Evolutionary conservation across 768 basidiomycete genomes (phyloP), one percentile per base, ranked within the genome.

Genomic region (Gautieria morchelliformis): DNA sequence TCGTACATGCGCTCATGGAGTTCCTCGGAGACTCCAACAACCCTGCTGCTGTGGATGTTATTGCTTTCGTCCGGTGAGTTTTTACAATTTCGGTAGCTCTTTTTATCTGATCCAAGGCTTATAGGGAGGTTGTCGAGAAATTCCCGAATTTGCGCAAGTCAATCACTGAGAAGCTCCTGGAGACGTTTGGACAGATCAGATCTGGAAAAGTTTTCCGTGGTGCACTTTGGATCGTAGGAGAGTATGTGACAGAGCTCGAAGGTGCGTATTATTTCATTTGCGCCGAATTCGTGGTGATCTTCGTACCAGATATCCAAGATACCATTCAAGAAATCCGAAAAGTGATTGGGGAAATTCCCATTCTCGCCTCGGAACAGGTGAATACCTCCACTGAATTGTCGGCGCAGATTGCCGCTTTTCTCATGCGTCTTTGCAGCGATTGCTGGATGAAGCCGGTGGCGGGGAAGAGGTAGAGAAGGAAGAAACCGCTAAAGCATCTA

Each of bases 181-280:
- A 80, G 32, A 88, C 90, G 0, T 83, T 97, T 49, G 65, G 78
- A 56, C 90, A 91, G 60, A 91, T 97, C 73, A 93, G 93, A 70
- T 93, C 90, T 1, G 93, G 93, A 56, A 98, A 97, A 70, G 94
- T 98, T 22, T 97, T 89, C 78, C 85, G 93, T 5, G 96, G 95
- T 7, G 81, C 97, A 17, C 79, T 98, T 49, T 98, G 96, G 95
- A 96, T 98, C 62, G 77, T 97, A n/a, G 95, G 96, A 61, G 95
- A 98, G 72, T 99, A 98, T 64, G 85, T 89, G 40, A 63, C 68
- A 7, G 69, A 69, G 19, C 82, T 85, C 61, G 71, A 75, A 5
- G 71, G 71, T 65, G 22, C 0, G 45, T 42, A 27, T 24, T 30
- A 39, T 19, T 45, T 4, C 50, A 20, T 53, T 37, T 53, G 10